Evolutionary conservation across 345 rosid species (phyloP).

Genomic region (Microthlaspi erraticum): DNA sequence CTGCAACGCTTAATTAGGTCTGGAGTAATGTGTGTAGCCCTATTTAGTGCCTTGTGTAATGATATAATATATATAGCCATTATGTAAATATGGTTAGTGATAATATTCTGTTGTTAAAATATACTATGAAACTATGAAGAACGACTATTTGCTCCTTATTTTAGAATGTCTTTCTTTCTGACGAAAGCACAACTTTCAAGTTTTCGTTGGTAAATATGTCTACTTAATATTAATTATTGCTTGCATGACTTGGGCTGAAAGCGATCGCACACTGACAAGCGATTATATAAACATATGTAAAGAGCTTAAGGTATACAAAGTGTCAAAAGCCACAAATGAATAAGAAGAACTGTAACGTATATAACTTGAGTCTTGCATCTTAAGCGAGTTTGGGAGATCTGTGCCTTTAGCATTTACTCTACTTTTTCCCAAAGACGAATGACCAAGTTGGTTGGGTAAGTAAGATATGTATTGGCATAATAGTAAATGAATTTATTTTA

Average conservation of each 20-base stretch:
- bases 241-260: conserved; percentile 11
- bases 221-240: not conserved
- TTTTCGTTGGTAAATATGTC: not conserved
- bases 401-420: too few relatives aligned
- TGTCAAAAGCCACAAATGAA: not conserved
- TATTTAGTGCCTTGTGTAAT: conserved; percentile 9
- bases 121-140: conserved; percentile 8
- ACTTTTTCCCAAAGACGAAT: too few relatives aligned
- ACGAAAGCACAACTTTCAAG: not conserved
- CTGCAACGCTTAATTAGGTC: conserved; percentile 40
- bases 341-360: too few relatives aligned
- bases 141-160: not conserved
- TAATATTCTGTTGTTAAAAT: conserved; percentile 10
- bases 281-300: not conserved
- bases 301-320: not conserved
- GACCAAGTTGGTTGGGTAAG: too few relatives aligned
- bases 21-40: conserved; percentile 5
- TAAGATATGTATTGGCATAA: too few relatives aligned
- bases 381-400: too few relatives aligned
- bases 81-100: conserved; percentile 41
- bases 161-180: not conserved
- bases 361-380: too few relatives aligned
- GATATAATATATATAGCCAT: conserved; percentile 12
- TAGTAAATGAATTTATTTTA: too few relatives aligned
- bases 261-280: not conserved